phyloP scores from a whole-genome alignment of 306 rosid genomes.

The Glycyrrhiza uralensis region DNA sequence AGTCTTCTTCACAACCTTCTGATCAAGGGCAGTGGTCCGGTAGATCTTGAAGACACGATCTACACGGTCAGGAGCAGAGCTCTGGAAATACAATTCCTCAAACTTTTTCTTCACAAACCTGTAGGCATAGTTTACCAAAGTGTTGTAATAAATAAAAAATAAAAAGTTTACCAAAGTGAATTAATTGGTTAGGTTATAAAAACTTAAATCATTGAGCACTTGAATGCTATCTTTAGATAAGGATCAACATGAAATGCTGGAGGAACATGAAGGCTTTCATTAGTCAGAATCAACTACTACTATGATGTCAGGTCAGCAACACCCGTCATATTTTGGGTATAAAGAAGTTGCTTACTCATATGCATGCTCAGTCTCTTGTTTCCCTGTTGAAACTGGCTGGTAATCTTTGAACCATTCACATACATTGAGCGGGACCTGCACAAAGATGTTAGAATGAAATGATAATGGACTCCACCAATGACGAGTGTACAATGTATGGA shows the following conservation, averaged over 20 bases:
- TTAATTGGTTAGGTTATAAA: not conserved
- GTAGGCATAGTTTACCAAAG: not conserved
- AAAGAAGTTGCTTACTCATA: conserved; percentile 68
- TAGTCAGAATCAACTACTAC: conserved; percentile 6
- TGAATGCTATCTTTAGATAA: not conserved
- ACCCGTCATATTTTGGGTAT: conserved; percentile 15
- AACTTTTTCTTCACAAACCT: conserved; percentile 97
- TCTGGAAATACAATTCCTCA: conserved; percentile 88
- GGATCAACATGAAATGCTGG: not conserved
- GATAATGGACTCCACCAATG: conserved; percentile 25
- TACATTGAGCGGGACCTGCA: conserved; percentile 80
- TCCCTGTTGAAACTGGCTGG: conserved; percentile 86
- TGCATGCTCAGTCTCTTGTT: conserved; percentile 90
- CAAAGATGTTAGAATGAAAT: conserved; percentile 26
- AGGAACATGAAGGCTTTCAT: not conserved
- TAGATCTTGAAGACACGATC: conserved; percentile 93
- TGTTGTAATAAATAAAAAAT: too few species aligned
- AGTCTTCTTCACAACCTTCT: conserved; percentile 95
- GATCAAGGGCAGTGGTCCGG: conserved; percentile 96
- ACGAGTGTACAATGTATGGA: not conserved
- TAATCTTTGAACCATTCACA: conserved; percentile 98
- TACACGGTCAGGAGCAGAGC: conserved; percentile 82
- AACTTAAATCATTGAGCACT: not conserved
- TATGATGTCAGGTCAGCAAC: not conserved
- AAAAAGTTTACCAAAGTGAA: not conserved